Conservation (phyloP, 2,329 filamentous ascomycete genomes). For the Metarhizium album region DNA sequence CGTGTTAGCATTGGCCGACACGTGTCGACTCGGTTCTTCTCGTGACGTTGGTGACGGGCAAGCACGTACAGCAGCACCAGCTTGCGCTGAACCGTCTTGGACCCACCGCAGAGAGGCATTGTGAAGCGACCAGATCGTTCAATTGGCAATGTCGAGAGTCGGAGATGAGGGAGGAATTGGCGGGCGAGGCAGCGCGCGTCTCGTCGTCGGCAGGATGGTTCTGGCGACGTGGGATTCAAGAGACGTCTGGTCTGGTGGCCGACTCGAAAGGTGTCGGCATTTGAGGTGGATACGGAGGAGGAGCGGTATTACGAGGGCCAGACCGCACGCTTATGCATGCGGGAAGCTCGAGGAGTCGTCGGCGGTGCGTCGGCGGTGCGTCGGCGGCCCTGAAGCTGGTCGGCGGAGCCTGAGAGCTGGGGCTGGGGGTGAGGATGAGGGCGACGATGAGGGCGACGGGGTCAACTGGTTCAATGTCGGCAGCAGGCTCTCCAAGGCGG, state of each 20-base stretch:
- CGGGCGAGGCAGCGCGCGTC: background rate
- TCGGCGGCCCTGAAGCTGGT: too few species aligned
- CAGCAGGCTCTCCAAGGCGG: background rate
- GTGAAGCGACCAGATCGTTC: background rate
- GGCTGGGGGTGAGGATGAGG: too few species aligned
- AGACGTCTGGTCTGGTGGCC: too few species aligned
- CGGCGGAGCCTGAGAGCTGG: too few species aligned
- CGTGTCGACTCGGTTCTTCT: conserved; percentile 6
- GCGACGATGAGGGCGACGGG: too few species aligned
- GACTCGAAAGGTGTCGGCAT: background rate
- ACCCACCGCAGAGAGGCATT: conserved; percentile 49
- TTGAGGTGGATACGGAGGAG: background rate
- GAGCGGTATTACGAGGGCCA: too few species aligned
- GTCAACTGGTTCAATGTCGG: background rate
- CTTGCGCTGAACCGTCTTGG: conserved; percentile 88
- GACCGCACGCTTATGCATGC: too few species aligned
- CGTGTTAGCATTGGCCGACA: conserved; percentile 2
- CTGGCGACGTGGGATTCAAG: background rate
- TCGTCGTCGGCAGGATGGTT: background rate
- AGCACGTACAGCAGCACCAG: conserved; percentile 69
- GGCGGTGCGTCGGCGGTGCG: too few species aligned
- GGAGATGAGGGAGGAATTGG: background rate
- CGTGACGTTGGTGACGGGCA: conserved; percentile 2
- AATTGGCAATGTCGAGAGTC: background rate
- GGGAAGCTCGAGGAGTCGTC: background rate